Percentiles rank a stretch among this genome's conserved stretches.
phyloP scores from a whole-genome alignment of 2,329 filamentous ascomycete genomes.

The Trichoderma sp. region DNA sequence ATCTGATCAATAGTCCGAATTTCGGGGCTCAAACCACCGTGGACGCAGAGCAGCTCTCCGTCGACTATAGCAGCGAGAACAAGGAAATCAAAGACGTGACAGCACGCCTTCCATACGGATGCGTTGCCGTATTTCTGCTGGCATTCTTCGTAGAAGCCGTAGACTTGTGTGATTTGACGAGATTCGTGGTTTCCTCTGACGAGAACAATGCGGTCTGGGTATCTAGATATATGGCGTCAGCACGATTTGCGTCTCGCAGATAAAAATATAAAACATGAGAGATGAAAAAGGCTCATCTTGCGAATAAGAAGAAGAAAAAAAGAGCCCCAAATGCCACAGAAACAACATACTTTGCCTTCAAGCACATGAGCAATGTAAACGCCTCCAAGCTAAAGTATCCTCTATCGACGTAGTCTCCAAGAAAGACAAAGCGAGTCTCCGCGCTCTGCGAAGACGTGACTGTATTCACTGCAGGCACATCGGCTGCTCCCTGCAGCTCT shows the following conservation, averaged over 20 bases:
- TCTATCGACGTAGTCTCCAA: constrained; percentile 94
- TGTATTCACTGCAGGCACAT: constrained; percentile 21
- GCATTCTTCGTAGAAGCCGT: constrained; percentile 98
- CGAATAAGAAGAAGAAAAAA: not conserved
- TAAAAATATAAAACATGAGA: not conserved
- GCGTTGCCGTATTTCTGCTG: constrained; percentile 97
- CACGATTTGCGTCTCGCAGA: constrained; percentile 13
- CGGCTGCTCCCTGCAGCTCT: constrained; percentile 25
- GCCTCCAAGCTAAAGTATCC: constrained; percentile 98
- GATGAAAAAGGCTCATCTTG: not conserved
- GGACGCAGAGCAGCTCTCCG: constrained; percentile 96
- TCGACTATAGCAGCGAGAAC: constrained; percentile 97
- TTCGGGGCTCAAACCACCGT: constrained; percentile 83
- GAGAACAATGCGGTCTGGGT: constrained; percentile 90
- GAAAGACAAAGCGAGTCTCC: constrained; percentile 57
- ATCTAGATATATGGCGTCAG: constrained; percentile 51
- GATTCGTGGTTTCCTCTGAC: constrained; percentile 98
- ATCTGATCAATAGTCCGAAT: constrained; percentile 99
- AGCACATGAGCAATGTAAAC: constrained; percentile 92
- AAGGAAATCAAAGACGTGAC: constrained; percentile 98
- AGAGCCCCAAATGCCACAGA: not conserved
- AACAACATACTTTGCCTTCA: constrained; percentile 64
- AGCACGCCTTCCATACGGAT: constrained; percentile 99
- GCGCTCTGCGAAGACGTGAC: constrained; percentile 44
- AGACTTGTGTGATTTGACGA: constrained; percentile 95